Base-by-base conservation (phyloP, 2,329 filamentous ascomycete species). In the Epichloe glyceriae region DNA sequence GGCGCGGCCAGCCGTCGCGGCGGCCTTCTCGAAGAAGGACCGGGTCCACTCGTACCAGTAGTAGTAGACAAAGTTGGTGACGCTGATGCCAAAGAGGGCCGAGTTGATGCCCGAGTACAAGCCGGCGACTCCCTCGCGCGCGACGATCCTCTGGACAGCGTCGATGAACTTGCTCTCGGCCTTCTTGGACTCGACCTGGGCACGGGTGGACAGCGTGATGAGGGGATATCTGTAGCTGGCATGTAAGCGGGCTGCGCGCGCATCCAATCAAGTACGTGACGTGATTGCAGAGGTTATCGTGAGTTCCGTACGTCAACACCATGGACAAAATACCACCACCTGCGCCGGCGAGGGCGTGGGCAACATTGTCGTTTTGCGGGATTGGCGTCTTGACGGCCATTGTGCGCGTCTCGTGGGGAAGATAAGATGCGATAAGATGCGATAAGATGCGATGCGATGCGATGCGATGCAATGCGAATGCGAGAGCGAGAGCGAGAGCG, bases 11-110 rank as follows among this genome's bases (percentile, higher is more conserved):
- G 86, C 75, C 61, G 80, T 83, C 52, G 76, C 67, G 44, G 89
- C 88, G 10, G 88, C 86, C 56, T 77, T 75, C 66, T 88, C 88
- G 72, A 97, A 96, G 65, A 85, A 85, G 47, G 85, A 78, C 53
- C 90, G 83, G 55, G 89, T 93, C 87, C 88, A 98, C 73, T 98
- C 93, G 70, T 97, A 98, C 91, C 88, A 98, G 76, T 97, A 98
- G 73, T 98, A 98, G 77, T 98, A 98, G 46, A 98, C 91, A 66
- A 98, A 98, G 75, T 98, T 98, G 61, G 93, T 98, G 60, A 98
- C 84, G 68, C 86, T 93, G 73, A 98, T 97, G 67, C 93, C 93
- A 68, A 98, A 96, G 44, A 98, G 76, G 48, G 93, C 93, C 55
- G 87, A 94, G 68, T 95, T 88, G 53, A 98, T 80, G 41, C 93